Evolutionary conservation across 2,329 filamentous ascomycete species (phyloP).

Genomic region (Sporothrix curviconia): DNA sequence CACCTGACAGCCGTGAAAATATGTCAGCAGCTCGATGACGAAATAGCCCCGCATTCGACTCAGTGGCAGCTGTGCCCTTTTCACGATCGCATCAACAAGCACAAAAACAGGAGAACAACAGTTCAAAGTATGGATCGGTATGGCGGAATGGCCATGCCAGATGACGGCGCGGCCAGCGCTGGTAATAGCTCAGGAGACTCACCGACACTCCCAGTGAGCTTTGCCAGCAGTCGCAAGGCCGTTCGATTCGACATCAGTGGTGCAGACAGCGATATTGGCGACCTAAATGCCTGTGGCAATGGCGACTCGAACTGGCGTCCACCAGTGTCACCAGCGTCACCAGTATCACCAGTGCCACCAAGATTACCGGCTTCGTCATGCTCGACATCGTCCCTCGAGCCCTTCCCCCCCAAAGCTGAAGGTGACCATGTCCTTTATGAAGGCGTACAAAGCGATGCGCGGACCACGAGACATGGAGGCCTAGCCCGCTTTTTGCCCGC

Average conservation of each 20-base stretch:
- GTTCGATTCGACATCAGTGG: neutral
- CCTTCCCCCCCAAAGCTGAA: slow-evolving; percentile 4
- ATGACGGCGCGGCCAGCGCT: no score
- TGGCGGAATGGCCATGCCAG: no score
- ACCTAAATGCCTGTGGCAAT: neutral
- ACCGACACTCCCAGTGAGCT: neutral
- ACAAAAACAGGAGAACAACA: neutral
- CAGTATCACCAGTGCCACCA: neutral
- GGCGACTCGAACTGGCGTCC: neutral
- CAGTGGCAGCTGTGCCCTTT: no score
- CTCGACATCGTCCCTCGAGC: neutral
- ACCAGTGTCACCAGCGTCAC: neutral
- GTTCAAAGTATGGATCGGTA: no score
- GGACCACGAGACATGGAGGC: slow-evolving; percentile 22
- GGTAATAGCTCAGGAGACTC: no score
- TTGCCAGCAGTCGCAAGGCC: neutral
- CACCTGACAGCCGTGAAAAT: no score
- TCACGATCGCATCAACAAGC: neutral
- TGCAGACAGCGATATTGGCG: neutral
- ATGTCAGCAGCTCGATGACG: no score
- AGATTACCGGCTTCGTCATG: neutral
- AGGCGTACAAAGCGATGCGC: slow-evolving; percentile 30
- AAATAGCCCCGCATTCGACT: no score
- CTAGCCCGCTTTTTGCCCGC: slow-evolving; percentile 24
- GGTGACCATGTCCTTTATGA: slow-evolving; percentile 20